Percentiles rank a stretch among this genome's conserved stretches.
Evolutionary conservation across 2,329 filamentous ascomycete genomes (phyloP).

Genomic region (Curvularia verruculosa): DNA sequence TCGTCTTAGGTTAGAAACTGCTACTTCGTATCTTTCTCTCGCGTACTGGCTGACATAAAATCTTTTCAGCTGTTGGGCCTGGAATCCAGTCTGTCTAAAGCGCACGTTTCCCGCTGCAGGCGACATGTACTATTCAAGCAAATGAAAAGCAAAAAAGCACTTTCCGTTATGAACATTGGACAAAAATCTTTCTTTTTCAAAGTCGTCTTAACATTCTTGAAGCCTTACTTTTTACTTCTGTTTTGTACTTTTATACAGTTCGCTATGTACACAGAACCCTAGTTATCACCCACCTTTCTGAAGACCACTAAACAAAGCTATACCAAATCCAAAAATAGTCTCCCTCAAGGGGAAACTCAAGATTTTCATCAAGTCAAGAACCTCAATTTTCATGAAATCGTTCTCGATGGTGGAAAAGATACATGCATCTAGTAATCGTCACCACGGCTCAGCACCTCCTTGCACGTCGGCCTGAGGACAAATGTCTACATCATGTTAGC

Average conservation of each 20-base stretch:
- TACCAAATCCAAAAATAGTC: background rate
- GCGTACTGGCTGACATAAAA: background rate
- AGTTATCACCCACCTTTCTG: background rate
- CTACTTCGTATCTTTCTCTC: background rate
- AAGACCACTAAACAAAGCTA: background rate
- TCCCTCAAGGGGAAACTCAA: background rate
- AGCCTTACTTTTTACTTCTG: background rate
- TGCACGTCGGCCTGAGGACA: constrained; percentile 59
- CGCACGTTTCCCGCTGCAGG: background rate
- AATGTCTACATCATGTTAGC: constrained; percentile 41
- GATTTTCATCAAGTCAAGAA: background rate
- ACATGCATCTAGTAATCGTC: constrained; percentile 71
- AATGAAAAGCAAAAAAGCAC: background rate
- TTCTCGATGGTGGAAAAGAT: background rate
- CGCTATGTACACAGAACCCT: background rate
- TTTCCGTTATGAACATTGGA: background rate
- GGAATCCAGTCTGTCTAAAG: background rate
- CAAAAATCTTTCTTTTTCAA: background rate
- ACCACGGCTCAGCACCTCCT: constrained; percentile 85
- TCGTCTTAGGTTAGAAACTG: background rate
- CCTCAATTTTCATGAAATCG: background rate
- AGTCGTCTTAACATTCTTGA: background rate
- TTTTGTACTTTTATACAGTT: background rate
- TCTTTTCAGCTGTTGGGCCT: background rate
- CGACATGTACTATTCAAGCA: background rate